These are phyloP conservation scores for Auriscalpium vulgare DNA, from an alignment of 768 basidiomycete genomes.

Conservation along the genomic window DNA sequence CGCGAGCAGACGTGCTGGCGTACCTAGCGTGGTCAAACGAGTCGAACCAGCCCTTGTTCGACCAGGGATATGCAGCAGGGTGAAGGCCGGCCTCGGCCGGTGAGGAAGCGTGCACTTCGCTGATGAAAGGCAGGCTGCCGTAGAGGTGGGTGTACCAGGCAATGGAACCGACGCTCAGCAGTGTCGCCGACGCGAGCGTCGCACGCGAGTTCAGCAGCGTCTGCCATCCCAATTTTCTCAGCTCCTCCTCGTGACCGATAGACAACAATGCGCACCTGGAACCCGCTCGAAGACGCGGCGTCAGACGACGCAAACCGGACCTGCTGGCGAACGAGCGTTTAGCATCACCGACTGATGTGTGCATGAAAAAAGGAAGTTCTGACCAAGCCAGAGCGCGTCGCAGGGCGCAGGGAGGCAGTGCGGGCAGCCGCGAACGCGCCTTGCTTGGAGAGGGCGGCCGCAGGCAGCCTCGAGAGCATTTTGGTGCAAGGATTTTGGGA, in stretches of 20 bases:
- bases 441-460: constrained; percentile 59
- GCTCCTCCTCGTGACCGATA: neutral
- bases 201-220: constrained; percentile 62
- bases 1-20: constrained; percentile 18
- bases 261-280: constrained; percentile 46
- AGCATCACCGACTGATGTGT: constrained; percentile 7
- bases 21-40: constrained; percentile 96
- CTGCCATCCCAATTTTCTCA: constrained; percentile 27
- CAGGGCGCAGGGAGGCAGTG: constrained; percentile 31
- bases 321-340: constrained; percentile 30
- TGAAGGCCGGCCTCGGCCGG: constrained; percentile 94
- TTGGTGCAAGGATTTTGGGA: constrained; percentile 37
- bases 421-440: constrained; percentile 39
- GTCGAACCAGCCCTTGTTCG: constrained; percentile 81
- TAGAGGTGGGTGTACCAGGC: constrained; percentile 97
- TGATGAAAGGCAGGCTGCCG: constrained; percentile 81
- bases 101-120: constrained; percentile 88
- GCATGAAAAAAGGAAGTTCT: constrained; percentile 16
- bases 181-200: constrained; percentile 66
- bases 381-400: constrained; percentile 45
- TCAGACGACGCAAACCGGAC: constrained; percentile 67
- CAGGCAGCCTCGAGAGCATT: constrained; percentile 82
- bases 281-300: constrained; percentile 44
- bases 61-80: constrained; percentile 80
- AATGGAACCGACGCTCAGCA: constrained; percentile 79